Conservation (phyloP, 768 basidiomycete genomes). For the Sarcodon sp. region DNA sequence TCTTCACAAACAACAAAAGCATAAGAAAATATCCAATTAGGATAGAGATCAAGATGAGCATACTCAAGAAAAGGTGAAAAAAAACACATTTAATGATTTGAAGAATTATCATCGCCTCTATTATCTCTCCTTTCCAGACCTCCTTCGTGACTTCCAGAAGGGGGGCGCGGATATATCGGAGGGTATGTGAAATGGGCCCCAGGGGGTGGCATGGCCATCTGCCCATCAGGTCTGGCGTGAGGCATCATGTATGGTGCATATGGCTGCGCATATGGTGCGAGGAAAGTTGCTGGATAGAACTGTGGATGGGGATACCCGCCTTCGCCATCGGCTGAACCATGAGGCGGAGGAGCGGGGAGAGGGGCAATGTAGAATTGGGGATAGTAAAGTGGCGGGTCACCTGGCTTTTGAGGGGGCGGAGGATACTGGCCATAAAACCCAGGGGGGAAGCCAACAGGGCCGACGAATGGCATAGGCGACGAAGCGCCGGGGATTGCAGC, state of each 20-base stretch:
- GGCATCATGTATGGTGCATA: conserved; percentile 34
- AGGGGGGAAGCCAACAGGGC: conserved; percentile 37
- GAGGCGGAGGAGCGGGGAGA: conserved; percentile 24
- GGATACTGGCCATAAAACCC: conserved; percentile 42
- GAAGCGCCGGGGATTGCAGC: conserved; percentile 25
- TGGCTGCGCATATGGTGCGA: conserved; percentile 32
- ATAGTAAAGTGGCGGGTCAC: conserved; percentile 36
- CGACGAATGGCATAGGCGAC: conserved; percentile 40
- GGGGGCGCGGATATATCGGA: neutral
- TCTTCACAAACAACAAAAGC: too few species aligned
- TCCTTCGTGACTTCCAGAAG: neutral
- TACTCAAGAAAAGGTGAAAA: too few species aligned
- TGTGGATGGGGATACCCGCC: conserved; percentile 16
- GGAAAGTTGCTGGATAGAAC: conserved; percentile 34
- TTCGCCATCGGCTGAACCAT: conserved; percentile 21
- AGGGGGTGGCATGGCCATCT: conserved; percentile 16
- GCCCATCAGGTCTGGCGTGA: conserved; percentile 24
- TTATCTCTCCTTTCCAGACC: neutral
- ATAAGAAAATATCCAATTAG: too few species aligned
- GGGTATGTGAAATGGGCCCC: neutral
- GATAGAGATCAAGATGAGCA: too few species aligned
- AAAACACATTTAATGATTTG: neutral
- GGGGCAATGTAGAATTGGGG: conserved; percentile 33
- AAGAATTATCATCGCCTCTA: neutral
- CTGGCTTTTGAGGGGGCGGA: conserved; percentile 32